Evolutionary conservation across 1,284 basidiomycete genomes (phyloP), one percentile per base, ranked within the genome.

Genomic region (Ganoderma sinense): DNA sequence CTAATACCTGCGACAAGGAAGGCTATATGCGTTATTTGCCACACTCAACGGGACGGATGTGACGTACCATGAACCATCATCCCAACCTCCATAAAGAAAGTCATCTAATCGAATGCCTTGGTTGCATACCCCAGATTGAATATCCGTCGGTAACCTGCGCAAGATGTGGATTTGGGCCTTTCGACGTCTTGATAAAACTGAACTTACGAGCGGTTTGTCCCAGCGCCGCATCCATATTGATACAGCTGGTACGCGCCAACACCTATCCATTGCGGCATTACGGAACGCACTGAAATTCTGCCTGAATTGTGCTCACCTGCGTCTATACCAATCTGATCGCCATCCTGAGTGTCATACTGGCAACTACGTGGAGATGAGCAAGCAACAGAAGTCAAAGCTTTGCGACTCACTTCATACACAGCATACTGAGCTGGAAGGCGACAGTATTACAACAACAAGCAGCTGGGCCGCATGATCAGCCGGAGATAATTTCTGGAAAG

Each of bases 371-470:
- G 31, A 63, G 31, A 23, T 64, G 16, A 63, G 41, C 53, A n/a
- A 53, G 23, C 4, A 14, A 14, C 1, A 29, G 23, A 8, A 39
- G 36, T 5, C 13, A 41, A 53, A 5, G 13, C 3, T 11, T 4
- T 18, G 20, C 14, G 31, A 31, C 70, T 60, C 16, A 71, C 70
- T 71, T 71, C 67, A 69, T 71, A 36, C 70, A 71, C 23, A 71
- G 62, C 70, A 71, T 71, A 45, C 70, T 71, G 18, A 71, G 55
- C 10, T 67, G 65, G 29, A 58, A 71, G 14, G 70, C 67, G 31
- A 71, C 65, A n/a, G 70, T 61, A 26, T 71, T 71, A 62, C 70
- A 71, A 48, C 70, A 71, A 16, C 70, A 71, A n/a, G 61, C 55
- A 36, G 65, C 70, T 71, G 14, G 10, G 4, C 13, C 13, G 31